phyloP scores from a whole-genome alignment of 371 early-diverging fungal genomes.

The Circinella minor region DNA sequence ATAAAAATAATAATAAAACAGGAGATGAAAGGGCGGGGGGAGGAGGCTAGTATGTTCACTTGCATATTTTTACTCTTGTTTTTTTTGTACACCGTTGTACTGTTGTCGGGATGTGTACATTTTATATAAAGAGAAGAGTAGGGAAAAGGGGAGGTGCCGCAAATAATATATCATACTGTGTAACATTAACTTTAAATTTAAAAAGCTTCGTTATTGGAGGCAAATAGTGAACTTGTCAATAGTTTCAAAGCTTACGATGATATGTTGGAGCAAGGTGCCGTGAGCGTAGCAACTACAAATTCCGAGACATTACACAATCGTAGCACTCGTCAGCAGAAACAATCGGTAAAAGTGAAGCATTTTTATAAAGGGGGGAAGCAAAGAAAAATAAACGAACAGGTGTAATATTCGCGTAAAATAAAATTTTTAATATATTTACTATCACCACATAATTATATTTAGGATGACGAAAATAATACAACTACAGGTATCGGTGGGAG shows the following conservation, averaged over 20 bases:
- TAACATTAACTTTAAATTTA: constrained; percentile 18
- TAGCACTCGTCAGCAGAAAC: constrained; percentile 25
- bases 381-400: too few species aligned
- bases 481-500: not conserved
- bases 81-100: not conserved
- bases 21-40: not conserved
- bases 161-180: constrained; percentile 15
- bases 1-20: too few species aligned
- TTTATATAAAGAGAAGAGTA: not conserved
- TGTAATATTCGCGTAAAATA: too few species aligned
- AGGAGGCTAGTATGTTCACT: not conserved
- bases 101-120: not conserved
- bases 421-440: too few species aligned
- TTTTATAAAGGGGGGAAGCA: constrained; percentile 9
- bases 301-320: constrained; percentile 40
- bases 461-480: too few species aligned
- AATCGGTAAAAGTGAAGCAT: constrained; percentile 12
- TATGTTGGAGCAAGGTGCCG: constrained; percentile 48
- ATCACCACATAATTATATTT: too few species aligned
- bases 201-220: constrained; percentile 43
- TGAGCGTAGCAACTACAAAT: constrained; percentile 42
- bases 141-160: not conserved
- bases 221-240: constrained; percentile 47
- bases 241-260: constrained; percentile 57
- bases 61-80: too few species aligned